Evolutionary conservation across 176 grass and related monocot species (phyloP).

Genomic region (Avena eriantha): DNA sequence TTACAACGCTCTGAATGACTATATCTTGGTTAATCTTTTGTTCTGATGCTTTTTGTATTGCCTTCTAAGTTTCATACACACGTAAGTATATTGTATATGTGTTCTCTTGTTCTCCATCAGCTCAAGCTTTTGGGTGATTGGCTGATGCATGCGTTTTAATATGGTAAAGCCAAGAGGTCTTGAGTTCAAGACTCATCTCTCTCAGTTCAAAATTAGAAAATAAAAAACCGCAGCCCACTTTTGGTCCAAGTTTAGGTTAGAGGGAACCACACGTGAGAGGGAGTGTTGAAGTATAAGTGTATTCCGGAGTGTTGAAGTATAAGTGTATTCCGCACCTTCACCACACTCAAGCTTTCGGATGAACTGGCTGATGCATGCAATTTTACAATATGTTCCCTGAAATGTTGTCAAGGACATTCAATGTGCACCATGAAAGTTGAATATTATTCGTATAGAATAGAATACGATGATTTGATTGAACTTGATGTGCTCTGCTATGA

Average conservation of each 20-base stretch:
- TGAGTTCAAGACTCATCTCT: background rate
- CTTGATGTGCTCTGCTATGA: background rate
- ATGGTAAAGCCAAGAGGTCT: background rate
- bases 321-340: background rate
- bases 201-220: background rate
- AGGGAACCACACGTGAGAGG: background rate
- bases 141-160: background rate
- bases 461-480: background rate
- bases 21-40: constrained; percentile 5
- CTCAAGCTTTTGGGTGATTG: background rate
- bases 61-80: background rate
- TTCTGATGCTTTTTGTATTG: constrained; percentile 23
- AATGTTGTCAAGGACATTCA: background rate
- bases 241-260: background rate
- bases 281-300: background rate
- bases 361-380: background rate
- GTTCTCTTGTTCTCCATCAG: background rate
- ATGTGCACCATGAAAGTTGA: background rate
- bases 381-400: background rate
- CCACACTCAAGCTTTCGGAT: background rate
- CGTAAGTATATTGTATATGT: background rate
- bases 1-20: background rate
- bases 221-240: background rate
- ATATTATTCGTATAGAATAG: constrained; percentile 4
- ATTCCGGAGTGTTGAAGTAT: background rate